Conservation (phyloP, 164 flowering plant species). For the Magnolia officinalis region DNA sequence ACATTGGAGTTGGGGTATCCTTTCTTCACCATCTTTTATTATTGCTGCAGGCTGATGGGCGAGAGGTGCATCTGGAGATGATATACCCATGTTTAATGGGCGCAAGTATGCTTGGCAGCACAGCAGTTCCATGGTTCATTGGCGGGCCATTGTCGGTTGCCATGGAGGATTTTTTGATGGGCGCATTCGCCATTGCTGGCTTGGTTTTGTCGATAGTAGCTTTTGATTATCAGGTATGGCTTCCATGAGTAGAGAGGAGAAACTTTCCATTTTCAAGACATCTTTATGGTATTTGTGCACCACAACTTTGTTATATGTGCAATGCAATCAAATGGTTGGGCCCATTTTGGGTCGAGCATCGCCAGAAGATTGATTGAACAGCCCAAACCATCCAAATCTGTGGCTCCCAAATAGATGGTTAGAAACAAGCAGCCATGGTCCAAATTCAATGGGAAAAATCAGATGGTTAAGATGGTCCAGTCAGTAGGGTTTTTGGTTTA, state of each 20-base stretch:
- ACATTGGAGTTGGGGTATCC: background rate
- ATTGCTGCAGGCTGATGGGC: constrained; percentile 83
- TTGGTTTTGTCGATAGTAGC: constrained; percentile 58
- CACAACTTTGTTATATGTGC: no score
- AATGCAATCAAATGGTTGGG: no score
- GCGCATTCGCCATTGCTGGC: constrained; percentile 52
- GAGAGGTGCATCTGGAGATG: constrained; percentile 74
- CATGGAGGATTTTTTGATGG: constrained; percentile 61
- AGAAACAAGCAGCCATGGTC: no score
- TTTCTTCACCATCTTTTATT: background rate
- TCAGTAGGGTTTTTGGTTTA: no score
- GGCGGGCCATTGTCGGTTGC: constrained; percentile 51
- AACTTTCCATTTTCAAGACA: background rate
- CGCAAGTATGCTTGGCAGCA: constrained; percentile 90
- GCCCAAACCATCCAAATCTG: no score
- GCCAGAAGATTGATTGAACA: no score
- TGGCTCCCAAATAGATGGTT: no score
- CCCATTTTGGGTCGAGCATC: no score
- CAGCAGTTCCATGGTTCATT: constrained; percentile 69
- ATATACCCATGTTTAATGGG: constrained; percentile 86
- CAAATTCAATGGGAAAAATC: no score
- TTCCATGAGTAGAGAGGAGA: background rate
- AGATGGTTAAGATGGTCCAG: no score
- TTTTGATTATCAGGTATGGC: constrained; percentile 88
- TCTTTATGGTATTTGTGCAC: no score